These are phyloP conservation scores for Nowakowskiella sp. DNA, from an alignment of 192 early-diverging fungal species.

Conservation along the genomic window DNA sequence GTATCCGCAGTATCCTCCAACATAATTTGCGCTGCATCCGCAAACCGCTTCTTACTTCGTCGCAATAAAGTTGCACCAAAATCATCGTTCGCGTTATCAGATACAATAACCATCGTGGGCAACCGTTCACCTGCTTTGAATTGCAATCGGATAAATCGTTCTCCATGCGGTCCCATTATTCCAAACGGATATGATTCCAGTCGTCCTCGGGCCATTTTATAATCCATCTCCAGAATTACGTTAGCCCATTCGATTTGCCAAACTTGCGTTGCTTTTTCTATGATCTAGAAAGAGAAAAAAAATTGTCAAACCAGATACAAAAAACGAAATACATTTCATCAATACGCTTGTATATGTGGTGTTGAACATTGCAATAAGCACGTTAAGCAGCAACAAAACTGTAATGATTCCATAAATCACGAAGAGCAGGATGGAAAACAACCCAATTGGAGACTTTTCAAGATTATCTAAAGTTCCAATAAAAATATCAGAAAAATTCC, in stretches of 20 bases:
- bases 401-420: background rate
- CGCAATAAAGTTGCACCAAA: too few relatives aligned
- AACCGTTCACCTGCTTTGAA: too few relatives aligned
- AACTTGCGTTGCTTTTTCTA: background rate
- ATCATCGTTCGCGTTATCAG: too few relatives aligned
- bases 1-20: too few relatives aligned
- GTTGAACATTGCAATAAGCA: constrained; percentile 1
- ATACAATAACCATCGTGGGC: too few relatives aligned
- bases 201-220: background rate
- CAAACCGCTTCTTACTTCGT: too few relatives aligned
- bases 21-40: too few relatives aligned
- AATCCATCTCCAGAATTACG: background rate
- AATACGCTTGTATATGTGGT: background rate
- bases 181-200: background rate
- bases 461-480: too few relatives aligned
- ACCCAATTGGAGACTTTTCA: background rate
- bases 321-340: background rate
- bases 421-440: background rate
- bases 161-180: too few relatives aligned
- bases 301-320: background rate
- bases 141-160: too few relatives aligned
- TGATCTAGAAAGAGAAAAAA: background rate
- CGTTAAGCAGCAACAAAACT: background rate
- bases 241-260: background rate
- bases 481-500: too few relatives aligned